Percentiles rank a stretch among this genome's conserved stretches.
phyloP scores from a whole-genome alignment of 148 eudicot species.

The Cornus kousa region DNA sequence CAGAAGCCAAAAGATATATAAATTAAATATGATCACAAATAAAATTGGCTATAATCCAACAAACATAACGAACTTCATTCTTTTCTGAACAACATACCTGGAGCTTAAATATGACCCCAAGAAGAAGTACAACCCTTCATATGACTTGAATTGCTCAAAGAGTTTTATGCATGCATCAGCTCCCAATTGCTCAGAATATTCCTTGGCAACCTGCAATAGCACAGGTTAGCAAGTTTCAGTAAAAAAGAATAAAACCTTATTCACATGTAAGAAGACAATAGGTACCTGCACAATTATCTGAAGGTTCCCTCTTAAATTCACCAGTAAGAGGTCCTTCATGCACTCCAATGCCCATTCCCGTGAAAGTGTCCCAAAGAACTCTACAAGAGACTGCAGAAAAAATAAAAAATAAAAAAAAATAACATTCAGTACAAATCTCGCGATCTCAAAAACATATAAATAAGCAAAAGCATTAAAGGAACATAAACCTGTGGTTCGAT shows the following conservation, averaged over 20 bases:
- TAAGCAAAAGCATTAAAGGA: not conserved
- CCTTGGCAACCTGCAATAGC: constrained; percentile 83
- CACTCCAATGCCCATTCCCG: constrained; percentile 97
- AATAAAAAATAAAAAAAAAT: no score
- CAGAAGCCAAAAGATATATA: not conserved
- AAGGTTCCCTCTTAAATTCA: constrained; percentile 91
- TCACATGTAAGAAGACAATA: constrained; percentile 1
- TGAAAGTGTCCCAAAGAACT: constrained; percentile 95
- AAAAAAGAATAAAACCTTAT: not conserved
- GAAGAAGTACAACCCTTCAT: constrained; percentile 94
- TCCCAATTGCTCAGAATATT: constrained; percentile 90
- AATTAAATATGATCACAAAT: not conserved
- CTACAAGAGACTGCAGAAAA: constrained; percentile 76
- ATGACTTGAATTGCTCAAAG: constrained; percentile 94
- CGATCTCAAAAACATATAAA: not conserved
- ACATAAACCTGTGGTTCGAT: constrained; percentile 82
- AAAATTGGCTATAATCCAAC: not conserved
- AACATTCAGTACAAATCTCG: constrained; percentile 8
- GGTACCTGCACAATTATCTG: constrained; percentile 97
- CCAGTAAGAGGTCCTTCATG: constrained; percentile 94
- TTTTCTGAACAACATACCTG: constrained; percentile 49
- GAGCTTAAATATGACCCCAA: constrained; percentile 93
- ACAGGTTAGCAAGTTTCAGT: not conserved
- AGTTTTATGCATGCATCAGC: constrained; percentile 85
- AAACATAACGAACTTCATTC: not conserved